phyloP scores from a whole-genome alignment of 805 yeast genomes.

The Yarrowia sp. region DNA sequence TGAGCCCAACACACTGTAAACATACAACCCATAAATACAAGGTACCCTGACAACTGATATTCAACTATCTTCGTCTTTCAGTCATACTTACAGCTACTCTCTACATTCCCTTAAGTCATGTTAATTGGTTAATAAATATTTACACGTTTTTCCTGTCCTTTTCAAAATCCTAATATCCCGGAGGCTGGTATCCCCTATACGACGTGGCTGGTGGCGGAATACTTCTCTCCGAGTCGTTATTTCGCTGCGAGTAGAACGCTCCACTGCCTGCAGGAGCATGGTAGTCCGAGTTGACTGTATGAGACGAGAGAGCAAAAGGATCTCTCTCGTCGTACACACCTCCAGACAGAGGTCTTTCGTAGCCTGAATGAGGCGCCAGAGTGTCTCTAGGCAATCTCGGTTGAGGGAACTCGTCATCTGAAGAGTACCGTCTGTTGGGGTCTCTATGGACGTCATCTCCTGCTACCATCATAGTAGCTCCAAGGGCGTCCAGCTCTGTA shows the following conservation, averaged over 20 bases:
- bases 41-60: too few relatives aligned
- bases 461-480: constrained; percentile 43
- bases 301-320: constrained; percentile 8
- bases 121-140: neutral
- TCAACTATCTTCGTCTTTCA: too few relatives aligned
- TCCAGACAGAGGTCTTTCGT: constrained; percentile 11
- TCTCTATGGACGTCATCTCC: constrained; percentile 8
- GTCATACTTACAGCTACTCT: neutral
- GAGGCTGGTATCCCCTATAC: constrained; percentile 22
- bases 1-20: too few relatives aligned
- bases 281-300: constrained; percentile 15
- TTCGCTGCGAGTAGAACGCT: constrained; percentile 2
- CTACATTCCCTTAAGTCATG: too few relatives aligned
- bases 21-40: too few relatives aligned
- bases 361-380: neutral
- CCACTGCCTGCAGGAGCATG: constrained; percentile 10
- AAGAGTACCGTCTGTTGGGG: constrained; percentile 1
- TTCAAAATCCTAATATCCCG: constrained; percentile 21
- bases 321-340: constrained; percentile 7
- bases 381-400: constrained; percentile 20
- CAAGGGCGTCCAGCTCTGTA: constrained; percentile 69
- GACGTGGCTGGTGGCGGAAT: constrained; percentile 22
- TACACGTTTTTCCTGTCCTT: neutral
- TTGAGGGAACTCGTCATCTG: constrained; percentile 22
- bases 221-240: neutral